Base-by-base conservation (phyloP, 768 basidiomycete species). In the Mycena galopus region DNA sequence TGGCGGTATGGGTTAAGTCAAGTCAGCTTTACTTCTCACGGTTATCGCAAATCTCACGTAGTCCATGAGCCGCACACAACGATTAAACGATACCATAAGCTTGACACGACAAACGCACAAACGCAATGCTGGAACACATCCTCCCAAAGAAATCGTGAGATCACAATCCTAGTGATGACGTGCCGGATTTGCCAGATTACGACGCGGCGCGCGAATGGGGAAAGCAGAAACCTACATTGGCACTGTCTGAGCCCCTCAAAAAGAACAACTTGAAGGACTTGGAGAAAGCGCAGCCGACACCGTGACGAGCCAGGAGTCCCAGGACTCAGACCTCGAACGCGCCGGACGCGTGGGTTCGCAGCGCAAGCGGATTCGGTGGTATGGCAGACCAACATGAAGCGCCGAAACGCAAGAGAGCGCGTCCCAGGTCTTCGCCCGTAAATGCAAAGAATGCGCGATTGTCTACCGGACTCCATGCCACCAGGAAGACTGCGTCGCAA, bases 401-500 rank as follows among this genome's bases (percentile, higher is more conserved):
- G 9, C 70, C 66, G 33, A 67, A 62, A 29, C 61, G 73, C 16
- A 51, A 71, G 8, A 55, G 61, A 53, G n/a, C 65, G 69, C 57
- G 70, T 53, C n/a, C n/a, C 60, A 57, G 27, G 17, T 57, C 56
- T 23, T 58, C 70, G 32, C 42, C 73, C 5, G 27, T 57, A 65
- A 70, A 72, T 55, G 62, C 11, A 29, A 67, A 72, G 30, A 65
- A 42, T 63, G n/a, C n/a, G n/a, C n/a, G 67, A 65, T n/a, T 51
- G 50, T 8, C 62, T n/a, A 14, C 14, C 64, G 33, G 50, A 53
- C n/a, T 59, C 69, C 29, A 59, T 65, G 25, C 60, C 39, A 4
- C 50, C 44, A 53, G 66, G 73, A 25, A 33, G 73, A 32, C 66
- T 74, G 19, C 65, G 42, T 25, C 65, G 66, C n/a, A 73, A 35